Evolutionary conservation across 225 moss, liverwort and hornwort species (phyloP).

Genomic region (Polytrichum formosum): DNA sequence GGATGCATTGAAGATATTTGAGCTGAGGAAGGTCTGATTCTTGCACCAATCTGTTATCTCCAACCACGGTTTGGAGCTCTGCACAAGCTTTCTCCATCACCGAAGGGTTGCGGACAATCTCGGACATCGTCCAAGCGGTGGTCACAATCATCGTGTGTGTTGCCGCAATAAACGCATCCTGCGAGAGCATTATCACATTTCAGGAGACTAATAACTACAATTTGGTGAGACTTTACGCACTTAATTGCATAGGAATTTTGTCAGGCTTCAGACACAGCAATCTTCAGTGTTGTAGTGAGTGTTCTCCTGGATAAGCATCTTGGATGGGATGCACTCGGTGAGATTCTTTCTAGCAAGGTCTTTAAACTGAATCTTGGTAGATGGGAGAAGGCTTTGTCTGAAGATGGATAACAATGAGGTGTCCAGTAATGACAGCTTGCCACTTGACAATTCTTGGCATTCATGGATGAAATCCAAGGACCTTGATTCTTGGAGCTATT

Average conservation of each 20-base stretch:
- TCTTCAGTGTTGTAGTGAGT: too few species aligned
- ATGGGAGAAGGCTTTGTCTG: too few species aligned
- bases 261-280: neutral
- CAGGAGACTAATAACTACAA: neutral
- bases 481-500: too few species aligned
- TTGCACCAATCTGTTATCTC: constrained; percentile 6
- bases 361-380: too few species aligned
- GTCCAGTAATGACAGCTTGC: too few species aligned
- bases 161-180: neutral
- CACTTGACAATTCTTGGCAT: too few species aligned
- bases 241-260: neutral
- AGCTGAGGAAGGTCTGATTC: constrained; percentile 13
- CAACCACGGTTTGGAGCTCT: constrained; percentile 8
- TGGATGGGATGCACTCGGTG: too few species aligned
- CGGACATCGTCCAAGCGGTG: neutral
- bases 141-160: neutral
- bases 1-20: neutral
- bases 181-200: neutral
- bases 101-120: constrained; percentile 2
- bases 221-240: neutral
- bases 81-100: neutral
- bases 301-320: too few species aligned
- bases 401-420: too few species aligned
- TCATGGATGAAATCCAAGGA: too few species aligned
- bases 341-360: too few species aligned